phyloP scores from a whole-genome alignment of 768 basidiomycete genomes.

The Epithele typhae region DNA sequence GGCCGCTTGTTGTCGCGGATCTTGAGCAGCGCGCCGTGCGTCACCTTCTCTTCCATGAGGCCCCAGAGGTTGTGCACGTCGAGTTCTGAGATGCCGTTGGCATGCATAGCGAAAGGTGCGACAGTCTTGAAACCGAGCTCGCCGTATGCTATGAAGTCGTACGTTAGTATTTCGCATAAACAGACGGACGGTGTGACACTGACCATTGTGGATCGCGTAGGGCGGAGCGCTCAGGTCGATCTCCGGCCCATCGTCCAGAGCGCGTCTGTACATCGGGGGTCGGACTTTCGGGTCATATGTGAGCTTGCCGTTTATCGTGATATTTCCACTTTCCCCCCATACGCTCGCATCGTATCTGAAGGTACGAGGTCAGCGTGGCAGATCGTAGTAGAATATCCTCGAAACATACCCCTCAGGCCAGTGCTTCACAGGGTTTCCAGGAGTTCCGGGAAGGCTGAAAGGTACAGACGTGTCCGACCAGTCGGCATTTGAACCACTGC shows the following conservation, averaged over 20 bases:
- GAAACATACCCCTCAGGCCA: constrained; percentile 63
- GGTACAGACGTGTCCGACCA: constrained; percentile 49
- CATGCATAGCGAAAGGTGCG: constrained; percentile 68
- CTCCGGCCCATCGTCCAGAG: constrained; percentile 46
- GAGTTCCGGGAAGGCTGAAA: constrained; percentile 53
- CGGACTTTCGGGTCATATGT: constrained; percentile 54
- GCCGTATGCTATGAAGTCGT: constrained; percentile 37
- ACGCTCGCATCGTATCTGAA: constrained; percentile 60
- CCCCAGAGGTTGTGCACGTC: constrained; percentile 75
- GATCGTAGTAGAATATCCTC: too few species aligned
- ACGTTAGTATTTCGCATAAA: too few species aligned
- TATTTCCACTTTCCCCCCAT: constrained; percentile 69
- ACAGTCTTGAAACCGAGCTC: constrained; percentile 48
- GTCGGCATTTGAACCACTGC: constrained; percentile 55
- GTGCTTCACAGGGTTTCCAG: constrained; percentile 45
- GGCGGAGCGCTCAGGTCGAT: constrained; percentile 48
- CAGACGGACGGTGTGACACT: constrained; percentile 6
- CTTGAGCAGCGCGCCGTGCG: constrained; percentile 51
- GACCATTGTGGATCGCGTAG: constrained; percentile 74
- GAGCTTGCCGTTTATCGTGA: constrained; percentile 61
- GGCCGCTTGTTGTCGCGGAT: constrained; percentile 57
- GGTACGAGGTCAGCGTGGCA: constrained; percentile 24
- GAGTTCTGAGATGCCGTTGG: constrained; percentile 53
- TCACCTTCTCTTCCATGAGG: constrained; percentile 64
- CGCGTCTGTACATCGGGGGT: constrained; percentile 43